These are phyloP conservation scores for Aureobasidium vineae DNA, from an alignment of 2,329 filamentous ascomycete genomes.

Conservation along the genomic window DNA sequence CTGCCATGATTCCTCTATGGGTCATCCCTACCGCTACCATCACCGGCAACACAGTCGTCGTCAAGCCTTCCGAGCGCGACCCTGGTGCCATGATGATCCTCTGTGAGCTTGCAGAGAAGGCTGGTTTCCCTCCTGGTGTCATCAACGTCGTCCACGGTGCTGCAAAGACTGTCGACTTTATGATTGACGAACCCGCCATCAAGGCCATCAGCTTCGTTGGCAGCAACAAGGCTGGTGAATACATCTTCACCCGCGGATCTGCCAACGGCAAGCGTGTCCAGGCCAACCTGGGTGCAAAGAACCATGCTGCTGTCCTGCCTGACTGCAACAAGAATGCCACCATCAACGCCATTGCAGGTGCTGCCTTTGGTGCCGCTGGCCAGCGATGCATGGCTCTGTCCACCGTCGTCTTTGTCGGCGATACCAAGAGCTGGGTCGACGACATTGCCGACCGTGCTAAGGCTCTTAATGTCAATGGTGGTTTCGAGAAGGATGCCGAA, in stretches of 20 bases:
- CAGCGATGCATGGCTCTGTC: constrained; percentile 86
- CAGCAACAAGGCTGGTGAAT: constrained; percentile 83
- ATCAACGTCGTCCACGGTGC: constrained; percentile 81
- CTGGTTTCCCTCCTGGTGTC: constrained; percentile 77
- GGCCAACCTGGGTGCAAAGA: constrained; percentile 85
- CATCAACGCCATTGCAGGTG: constrained; percentile 77
- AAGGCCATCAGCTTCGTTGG: constrained; percentile 87
- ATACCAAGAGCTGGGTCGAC: constrained; percentile 77
- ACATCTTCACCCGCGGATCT: constrained; percentile 75
- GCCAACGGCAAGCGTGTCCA: constrained; percentile 87
- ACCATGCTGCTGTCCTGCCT: constrained; percentile 79
- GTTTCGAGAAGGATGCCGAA: constrained; percentile 77
- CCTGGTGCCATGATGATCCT: constrained; percentile 83
- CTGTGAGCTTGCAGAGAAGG: constrained; percentile 74
- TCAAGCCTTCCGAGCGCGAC: constrained; percentile 85
- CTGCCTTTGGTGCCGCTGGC: constrained; percentile 79
- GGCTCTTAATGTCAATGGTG: constrained; percentile 70
- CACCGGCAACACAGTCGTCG: constrained; percentile 77
- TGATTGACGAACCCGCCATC: constrained; percentile 79
- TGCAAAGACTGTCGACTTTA: constrained; percentile 79
- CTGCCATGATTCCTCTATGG: constrained; percentile 92
- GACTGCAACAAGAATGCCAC: constrained; percentile 91
- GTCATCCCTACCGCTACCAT: constrained; percentile 81
- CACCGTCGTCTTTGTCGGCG: constrained; percentile 78
- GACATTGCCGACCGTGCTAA: constrained; percentile 76